phyloP scores from a whole-genome alignment of 805 yeast species.

The Vanderwaltozyma tropicalis region DNA sequence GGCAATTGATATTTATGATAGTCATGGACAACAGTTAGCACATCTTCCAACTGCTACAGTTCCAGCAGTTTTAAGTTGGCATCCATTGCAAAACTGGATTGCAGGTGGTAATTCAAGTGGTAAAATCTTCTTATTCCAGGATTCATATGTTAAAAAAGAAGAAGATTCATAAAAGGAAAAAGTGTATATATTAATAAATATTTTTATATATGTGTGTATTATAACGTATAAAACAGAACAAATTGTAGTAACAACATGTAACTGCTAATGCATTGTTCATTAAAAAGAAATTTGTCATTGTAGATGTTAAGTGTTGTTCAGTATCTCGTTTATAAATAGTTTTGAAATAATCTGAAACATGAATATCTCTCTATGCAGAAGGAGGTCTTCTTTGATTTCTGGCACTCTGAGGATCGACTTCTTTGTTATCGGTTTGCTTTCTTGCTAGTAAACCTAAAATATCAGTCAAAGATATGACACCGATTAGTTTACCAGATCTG shows the following conservation, averaged over 20 bases:
- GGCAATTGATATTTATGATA: conserved; percentile 70
- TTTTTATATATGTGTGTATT: background rate
- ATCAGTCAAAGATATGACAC: conserved; percentile 89
- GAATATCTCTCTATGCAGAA: background rate
- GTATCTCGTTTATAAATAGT: background rate
- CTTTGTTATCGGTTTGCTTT: conserved; percentile 45
- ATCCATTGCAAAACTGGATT: conserved; percentile 80
- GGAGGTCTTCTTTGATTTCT: conserved; percentile 72
- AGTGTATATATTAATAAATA: background rate
- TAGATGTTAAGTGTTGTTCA: background rate
- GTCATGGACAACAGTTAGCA: conserved; percentile 67
- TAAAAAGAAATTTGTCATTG: no score
- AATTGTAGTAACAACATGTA: conserved; percentile 18
- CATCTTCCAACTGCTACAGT: conserved; percentile 79
- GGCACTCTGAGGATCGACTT: conserved; percentile 78
- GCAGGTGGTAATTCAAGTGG: conserved; percentile 95
- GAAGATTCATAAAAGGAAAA: background rate
- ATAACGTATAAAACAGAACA: conserved; percentile 8
- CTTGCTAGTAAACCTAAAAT: conserved; percentile 72
- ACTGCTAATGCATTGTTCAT: no score
- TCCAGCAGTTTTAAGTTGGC: conserved; percentile 81
- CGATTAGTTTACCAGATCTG: conserved; percentile 72
- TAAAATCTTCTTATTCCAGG: conserved; percentile 52
- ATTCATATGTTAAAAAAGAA: conserved; percentile 4
- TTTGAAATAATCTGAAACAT: no score